Percentiles rank a stretch among this genome's conserved stretches.
These are phyloP conservation scores for Microascus cirrosus DNA, from an alignment of 2,329 filamentous ascomycete genomes.

Conservation along the genomic window DNA sequence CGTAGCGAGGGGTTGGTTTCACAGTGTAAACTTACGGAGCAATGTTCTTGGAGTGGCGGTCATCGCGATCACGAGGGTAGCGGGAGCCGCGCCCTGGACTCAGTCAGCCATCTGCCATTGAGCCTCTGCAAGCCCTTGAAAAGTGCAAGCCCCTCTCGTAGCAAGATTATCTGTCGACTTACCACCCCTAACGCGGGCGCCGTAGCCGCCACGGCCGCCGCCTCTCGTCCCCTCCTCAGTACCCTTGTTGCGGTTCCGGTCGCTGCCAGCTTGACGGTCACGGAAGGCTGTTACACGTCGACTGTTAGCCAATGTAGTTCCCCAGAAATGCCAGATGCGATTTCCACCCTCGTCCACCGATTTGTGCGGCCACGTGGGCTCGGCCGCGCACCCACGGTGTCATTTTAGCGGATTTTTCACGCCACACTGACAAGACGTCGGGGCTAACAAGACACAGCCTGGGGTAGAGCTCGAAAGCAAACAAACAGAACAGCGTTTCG, in stretches of 20 bases:
- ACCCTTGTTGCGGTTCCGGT: slow-evolving; percentile 71
- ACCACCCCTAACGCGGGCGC: slow-evolving; percentile 52
- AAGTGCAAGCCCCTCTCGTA: background rate
- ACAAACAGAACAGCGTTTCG: background rate
- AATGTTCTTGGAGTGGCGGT: slow-evolving; percentile 39
- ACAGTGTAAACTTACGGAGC: slow-evolving; percentile 32
- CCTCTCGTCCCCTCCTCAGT: slow-evolving; percentile 54
- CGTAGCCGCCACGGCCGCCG: slow-evolving; percentile 49
- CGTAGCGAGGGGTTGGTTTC: background rate
- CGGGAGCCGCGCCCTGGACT: slow-evolving; percentile 40
- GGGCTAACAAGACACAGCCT: background rate
- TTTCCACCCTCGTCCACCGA: background rate
- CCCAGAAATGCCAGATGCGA: too few species aligned
- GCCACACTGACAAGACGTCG: background rate
- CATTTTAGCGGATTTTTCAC: background rate
- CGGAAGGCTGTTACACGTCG: slow-evolving; percentile 58
- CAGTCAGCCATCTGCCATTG: background rate
- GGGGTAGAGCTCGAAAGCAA: slow-evolving; percentile 7
- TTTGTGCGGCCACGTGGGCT: background rate
- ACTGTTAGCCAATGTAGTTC: background rate
- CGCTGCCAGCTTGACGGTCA: slow-evolving; percentile 71
- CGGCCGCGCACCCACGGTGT: background rate
- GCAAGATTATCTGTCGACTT: slow-evolving; percentile 14
- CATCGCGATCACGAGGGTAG: slow-evolving; percentile 40
- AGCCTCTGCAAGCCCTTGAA: background rate